Evolutionary conservation across 1,139 yeast species (phyloP).

Genomic region (Tardiomyces depauwii): DNA sequence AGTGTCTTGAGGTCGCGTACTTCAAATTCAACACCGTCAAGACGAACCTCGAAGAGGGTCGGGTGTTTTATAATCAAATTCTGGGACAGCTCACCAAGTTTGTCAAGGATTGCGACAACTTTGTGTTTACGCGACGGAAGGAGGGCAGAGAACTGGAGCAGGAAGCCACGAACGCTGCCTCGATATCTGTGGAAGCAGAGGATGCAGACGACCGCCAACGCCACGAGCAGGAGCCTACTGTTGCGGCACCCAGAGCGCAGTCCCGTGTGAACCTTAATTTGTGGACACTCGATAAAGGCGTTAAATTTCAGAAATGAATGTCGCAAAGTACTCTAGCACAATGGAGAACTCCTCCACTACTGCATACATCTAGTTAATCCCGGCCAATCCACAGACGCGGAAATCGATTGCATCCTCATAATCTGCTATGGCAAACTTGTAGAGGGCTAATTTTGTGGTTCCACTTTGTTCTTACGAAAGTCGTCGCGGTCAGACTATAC

Average conservation of each 20-base stretch:
- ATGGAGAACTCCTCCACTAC: too few relatives aligned
- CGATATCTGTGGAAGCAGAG: background rate
- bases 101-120: conserved; percentile 41
- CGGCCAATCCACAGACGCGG: too few relatives aligned
- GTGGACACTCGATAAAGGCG: background rate
- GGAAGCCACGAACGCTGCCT: conserved; percentile 3
- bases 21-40: conserved; percentile 44
- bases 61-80: conserved; percentile 58
- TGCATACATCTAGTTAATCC: too few relatives aligned
- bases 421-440: too few relatives aligned
- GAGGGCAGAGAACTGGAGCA: conserved; percentile 44
- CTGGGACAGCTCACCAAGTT: conserved; percentile 39
- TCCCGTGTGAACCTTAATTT: background rate
- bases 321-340: too few relatives aligned
- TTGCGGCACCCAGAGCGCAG: background rate
- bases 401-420: too few relatives aligned
- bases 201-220: background rate
- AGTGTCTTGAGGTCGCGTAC: conserved; percentile 43
- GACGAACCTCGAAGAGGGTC: conserved; percentile 56
- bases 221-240: background rate
- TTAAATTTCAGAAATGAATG: too few relatives aligned
- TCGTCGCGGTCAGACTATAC: too few relatives aligned
- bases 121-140: conserved; percentile 39
- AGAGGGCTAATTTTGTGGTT: too few relatives aligned
- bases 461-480: too few relatives aligned